These are phyloP conservation scores for Cryptomeria japonica DNA, from an alignment of 75 land plant genomes.

Conservation along the genomic window DNA sequence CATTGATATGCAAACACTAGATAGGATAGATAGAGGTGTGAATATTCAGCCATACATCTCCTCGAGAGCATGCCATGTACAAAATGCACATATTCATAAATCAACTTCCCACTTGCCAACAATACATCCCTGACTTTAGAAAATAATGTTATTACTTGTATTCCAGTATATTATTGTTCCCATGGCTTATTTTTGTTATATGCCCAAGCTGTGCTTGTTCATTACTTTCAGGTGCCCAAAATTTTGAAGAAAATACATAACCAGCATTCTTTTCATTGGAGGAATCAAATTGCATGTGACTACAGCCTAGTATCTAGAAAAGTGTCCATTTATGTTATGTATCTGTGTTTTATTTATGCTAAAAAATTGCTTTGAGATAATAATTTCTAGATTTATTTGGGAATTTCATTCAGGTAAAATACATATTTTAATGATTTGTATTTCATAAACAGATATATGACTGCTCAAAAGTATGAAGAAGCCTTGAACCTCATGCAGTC, in stretches of 20 bases:
- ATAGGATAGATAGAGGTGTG: no score
- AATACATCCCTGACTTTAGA: no score
- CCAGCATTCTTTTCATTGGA: not conserved
- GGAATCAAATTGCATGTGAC: not conserved
- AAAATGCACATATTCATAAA: no score
- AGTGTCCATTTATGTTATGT: not conserved
- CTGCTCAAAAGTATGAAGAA: constrained; percentile 69
- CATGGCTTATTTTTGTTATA: not conserved
- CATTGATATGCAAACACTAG: no score
- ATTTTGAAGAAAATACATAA: not conserved
- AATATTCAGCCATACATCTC: no score
- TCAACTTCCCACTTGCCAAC: no score
- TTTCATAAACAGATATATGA: constrained; percentile 57
- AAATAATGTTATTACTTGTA: not conserved
- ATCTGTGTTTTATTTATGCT: not conserved
- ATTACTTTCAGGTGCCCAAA: not conserved
- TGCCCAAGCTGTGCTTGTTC: not conserved
- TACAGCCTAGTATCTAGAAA: not conserved
- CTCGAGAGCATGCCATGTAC: no score
- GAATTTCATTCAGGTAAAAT: not conserved
- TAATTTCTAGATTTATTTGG: not conserved
- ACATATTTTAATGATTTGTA: not conserved
- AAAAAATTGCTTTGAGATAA: not conserved
- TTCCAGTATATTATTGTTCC: not conserved
- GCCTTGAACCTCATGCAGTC: constrained; percentile 81